phyloP scores from a whole-genome alignment of 768 basidiomycete genomes.

The Neoboletus subvelutipes region DNA sequence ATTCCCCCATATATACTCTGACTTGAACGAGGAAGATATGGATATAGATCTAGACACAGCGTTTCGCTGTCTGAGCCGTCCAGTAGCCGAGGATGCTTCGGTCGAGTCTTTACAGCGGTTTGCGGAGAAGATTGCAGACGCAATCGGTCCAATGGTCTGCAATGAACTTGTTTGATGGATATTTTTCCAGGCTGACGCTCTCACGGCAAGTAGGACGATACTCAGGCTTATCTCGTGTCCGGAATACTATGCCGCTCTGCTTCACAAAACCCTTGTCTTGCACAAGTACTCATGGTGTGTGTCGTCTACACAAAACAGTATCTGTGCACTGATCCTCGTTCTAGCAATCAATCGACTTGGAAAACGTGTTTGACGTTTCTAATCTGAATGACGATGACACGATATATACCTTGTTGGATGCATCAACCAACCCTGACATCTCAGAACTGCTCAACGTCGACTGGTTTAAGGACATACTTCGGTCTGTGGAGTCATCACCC shows the following conservation, averaged over 20 bases:
- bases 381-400: constrained; percentile 54
- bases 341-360: constrained; percentile 59
- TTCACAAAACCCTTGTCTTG: constrained; percentile 56
- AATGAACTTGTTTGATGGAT: background rate
- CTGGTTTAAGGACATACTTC: constrained; percentile 29
- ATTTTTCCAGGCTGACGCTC: constrained; percentile 2
- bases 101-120: constrained; percentile 53
- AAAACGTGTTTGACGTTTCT: constrained; percentile 51
- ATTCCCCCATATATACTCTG: constrained; percentile 69
- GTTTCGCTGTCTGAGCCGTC: constrained; percentile 51
- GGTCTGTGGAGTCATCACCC: constrained; percentile 21
- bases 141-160: constrained; percentile 58
- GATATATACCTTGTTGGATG: constrained; percentile 57
- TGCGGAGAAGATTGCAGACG: constrained; percentile 52
- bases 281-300: constrained; percentile 46
- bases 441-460: constrained; percentile 49
- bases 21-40: constrained; percentile 50
- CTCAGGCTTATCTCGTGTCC: constrained; percentile 60
- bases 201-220: constrained; percentile 39
- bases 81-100: constrained; percentile 57
- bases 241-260: constrained; percentile 63
- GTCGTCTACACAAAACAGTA: too few relatives aligned
- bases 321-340: constrained; percentile 9
- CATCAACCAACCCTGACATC: constrained; percentile 63
- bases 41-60: constrained; percentile 61